A percentile compares a stretch with the other conserved stretches of the same genome.
These are phyloP conservation scores for Trifolium fragiferum DNA, from an alignment of 306 rosid species.

Conservation along the genomic window DNA sequence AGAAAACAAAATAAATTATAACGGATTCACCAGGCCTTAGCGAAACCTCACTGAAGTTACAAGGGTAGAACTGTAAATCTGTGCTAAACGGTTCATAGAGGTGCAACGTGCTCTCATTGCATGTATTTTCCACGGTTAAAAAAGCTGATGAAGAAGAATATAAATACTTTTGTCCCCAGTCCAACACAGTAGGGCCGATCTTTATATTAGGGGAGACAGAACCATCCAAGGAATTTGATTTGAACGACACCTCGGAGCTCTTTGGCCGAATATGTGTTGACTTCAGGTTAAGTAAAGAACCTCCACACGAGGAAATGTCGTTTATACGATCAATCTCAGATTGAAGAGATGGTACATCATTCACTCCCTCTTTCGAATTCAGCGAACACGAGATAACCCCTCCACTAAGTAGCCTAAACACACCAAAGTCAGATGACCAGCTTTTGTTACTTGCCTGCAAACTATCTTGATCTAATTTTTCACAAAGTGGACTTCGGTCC, in stretches of 20 bases:
- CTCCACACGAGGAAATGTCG: conserved; percentile 64
- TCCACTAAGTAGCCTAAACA: conserved; percentile 76
- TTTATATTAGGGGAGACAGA: conserved; percentile 62
- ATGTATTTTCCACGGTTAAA: conserved; percentile 76
- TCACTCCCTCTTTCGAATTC: conserved; percentile 62
- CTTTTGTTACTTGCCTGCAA: conserved; percentile 58
- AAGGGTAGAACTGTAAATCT: conserved; percentile 86
- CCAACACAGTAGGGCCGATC: conserved; percentile 73
- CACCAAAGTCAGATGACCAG: conserved; percentile 81
- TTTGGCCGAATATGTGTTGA: conserved; percentile 49
- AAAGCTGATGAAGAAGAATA: conserved; percentile 74
- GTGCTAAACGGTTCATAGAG: conserved; percentile 91
- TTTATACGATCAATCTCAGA: conserved; percentile 47
- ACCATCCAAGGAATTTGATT: conserved; percentile 57
- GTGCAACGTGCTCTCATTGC: conserved; percentile 75
- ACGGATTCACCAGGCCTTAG: conserved; percentile 81
- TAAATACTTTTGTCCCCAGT: conserved; percentile 75
- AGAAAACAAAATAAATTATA: conserved; percentile 72
- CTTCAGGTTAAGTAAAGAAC: conserved; percentile 55
- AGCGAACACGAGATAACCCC: conserved; percentile 77
- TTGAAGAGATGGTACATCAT: conserved; percentile 57
- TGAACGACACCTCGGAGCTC: conserved; percentile 47
- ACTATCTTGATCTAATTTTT: conserved; percentile 56
- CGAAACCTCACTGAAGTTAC: conserved; percentile 76
- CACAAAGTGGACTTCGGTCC: conserved; percentile 48